Conservation (phyloP, 176 grass and related monocot genomes). For the Zea mays region DNA sequence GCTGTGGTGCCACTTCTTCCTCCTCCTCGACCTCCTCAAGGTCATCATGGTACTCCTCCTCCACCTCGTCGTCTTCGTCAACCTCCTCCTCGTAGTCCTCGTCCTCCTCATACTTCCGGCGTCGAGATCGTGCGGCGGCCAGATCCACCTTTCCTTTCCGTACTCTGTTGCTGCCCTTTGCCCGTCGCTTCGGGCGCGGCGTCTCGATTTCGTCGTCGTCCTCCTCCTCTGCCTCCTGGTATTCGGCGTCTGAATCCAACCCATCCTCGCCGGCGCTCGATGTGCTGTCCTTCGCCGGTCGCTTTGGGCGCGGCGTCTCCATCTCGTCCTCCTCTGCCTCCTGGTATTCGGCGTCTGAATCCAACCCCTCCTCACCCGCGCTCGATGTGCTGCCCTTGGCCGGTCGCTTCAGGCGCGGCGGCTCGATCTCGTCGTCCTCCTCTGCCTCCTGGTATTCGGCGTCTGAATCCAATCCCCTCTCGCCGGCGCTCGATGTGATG, state of each 20-base stretch:
- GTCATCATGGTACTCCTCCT: neutral
- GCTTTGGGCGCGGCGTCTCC: conserved; percentile 23
- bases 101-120: conserved; percentile 43
- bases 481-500: too few relatives aligned
- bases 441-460: conserved; percentile 17
- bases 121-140: conserved; percentile 33
- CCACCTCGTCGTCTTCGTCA: conserved; percentile 38
- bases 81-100: conserved; percentile 46
- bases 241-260: too few relatives aligned
- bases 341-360: neutral
- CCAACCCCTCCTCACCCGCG: too few relatives aligned
- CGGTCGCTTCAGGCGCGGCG: conserved; percentile 1
- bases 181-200: conserved; percentile 5
- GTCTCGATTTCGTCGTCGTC: conserved; percentile 35
- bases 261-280: too few relatives aligned
- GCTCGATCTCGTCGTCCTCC: conserved; percentile 41
- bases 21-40: conserved; percentile 30
- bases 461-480: too few relatives aligned
- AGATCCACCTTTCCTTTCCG: conserved; percentile 30
- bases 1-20: conserved; percentile 1
- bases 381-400: neutral
- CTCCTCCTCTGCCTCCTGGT: conserved; percentile 39
- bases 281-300: neutral
- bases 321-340: conserved; percentile 39
- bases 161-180: neutral